Base-by-base conservation (phyloP, 2,329 filamentous ascomycete genomes). In the Sporothrix pallida region DNA sequence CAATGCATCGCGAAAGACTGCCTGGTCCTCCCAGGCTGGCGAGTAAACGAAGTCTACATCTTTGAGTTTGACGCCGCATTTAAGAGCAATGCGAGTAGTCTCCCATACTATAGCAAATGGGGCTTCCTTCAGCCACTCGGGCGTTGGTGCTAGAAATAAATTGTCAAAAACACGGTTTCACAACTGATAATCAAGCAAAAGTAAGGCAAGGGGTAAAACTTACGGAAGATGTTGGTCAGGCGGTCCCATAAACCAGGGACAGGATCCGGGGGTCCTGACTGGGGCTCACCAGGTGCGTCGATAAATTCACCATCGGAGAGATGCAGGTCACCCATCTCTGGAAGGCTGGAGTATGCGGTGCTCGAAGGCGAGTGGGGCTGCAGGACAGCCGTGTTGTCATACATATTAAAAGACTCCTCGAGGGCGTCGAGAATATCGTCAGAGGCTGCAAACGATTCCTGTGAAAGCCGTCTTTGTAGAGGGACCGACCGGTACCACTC, bases 21-120 rank as follows among this genome's bases (percentile, higher is more conserved):
- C 75, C 62, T 88, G 87, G 52, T 80, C 77, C 82, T 80, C 77
- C 83, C 86, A 87, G 0, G 73, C 75, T 0, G 83, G 78, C 2
- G 82, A 77, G 70, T 87, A 84, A 0, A 73, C 54, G 3, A 86
- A 56, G 2, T 80, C 76, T 9, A 83, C 76, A 1, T 81, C 76
- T 1, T 80, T 77, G 1, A 85, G 76, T 42, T 84, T 79, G 1
- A 87, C 81, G 0, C 78, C 78, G 73, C 86, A 88, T 56, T 86
- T 81, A 0, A 84, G 76, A 0, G 85, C 84, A 20, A 86, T 82
- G 12, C 87, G 83, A 0, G 84, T 83, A 0, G 87, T 78, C 73
- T 89, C 87, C 87, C 87, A 89, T 3, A 83, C 77, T 5, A 89
- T 81, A 1, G 83, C 82, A 2, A 89, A 80, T 0, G 87, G 86